Evolutionary conservation across 352 stramenopile species (phyloP), one percentile per base, ranked within the genome.

Genomic region (Phytophthora fragariaefolia): DNA sequence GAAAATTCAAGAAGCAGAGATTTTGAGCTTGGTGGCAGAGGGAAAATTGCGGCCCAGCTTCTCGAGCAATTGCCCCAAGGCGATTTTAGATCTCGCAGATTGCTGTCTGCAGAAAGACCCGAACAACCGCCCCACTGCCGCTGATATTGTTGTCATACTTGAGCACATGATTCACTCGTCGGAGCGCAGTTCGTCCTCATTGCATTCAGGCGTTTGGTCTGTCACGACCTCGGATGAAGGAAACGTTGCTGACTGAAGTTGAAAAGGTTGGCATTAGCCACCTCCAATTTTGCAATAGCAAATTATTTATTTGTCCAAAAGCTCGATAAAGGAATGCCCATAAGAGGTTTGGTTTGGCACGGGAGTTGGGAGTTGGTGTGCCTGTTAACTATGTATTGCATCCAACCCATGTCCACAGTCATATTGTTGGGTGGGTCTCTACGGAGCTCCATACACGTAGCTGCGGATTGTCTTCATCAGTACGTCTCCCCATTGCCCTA

Each of bases 81-180:
- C 49, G 12, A 83, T 85, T 56, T 22, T 83, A 20, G 61, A 82
- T 15, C 10, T 85, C 45, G 77, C 77, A 0, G 71, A 81, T 42
- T 65, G 60, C 12, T 85, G 77, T 23, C 34, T 85, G 18, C 74
- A 75, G 58, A 58, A 64, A 27, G 54, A 82, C 17, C 77, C 74
- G 0, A 28, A 28, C 4, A 51, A 74, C 9, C 77, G 77, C 13
- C 77, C 77, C 28, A 71, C 68, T 3, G 73, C 72, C 1, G 36
- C 69, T 4, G 72, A 85, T 26, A 80, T 85, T 18, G 73, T 79
- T 12, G 64, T 63, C 9, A 77, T 71, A 7, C 57, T 79, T 8
- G 58, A 76, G 36, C 72, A 70, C 13, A 69, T 76, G 55, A 72
- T 78, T 7, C 70, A 75, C 55, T 48, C 70, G 20, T 75, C 70